Percentiles rank a stretch among this genome's conserved stretches.
Evolutionary conservation across 768 basidiomycete species (phyloP).

Genomic region (Baorangia bicolor): DNA sequence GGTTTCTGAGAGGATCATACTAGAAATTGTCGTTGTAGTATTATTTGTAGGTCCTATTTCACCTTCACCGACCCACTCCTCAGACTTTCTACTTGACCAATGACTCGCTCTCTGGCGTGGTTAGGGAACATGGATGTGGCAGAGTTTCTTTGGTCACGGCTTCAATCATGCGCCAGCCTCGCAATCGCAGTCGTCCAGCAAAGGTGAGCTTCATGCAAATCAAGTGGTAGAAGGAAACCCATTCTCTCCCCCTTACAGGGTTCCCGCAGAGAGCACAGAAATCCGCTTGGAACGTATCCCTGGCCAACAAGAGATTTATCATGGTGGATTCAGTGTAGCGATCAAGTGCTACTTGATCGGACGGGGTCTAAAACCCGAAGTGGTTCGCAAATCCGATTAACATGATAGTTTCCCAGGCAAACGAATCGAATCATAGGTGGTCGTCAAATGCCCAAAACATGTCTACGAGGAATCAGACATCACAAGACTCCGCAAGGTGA

Average conservation of each 20-base stretch:
- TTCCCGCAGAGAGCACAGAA: neutral
- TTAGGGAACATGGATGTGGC: neutral
- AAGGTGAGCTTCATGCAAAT: neutral
- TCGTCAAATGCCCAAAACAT: slow-evolving; percentile 9
- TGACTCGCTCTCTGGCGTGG: neutral
- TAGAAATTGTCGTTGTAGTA: too few species aligned
- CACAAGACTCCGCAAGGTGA: slow-evolving; percentile 8
- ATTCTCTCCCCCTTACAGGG: neutral
- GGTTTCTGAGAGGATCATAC: neutral
- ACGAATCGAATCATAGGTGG: slow-evolving; percentile 3
- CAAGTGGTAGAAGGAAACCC: neutral
- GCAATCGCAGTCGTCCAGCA: neutral
- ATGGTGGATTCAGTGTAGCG: slow-evolving; percentile 10
- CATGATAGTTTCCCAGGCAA: neutral
- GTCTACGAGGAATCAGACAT: neutral
- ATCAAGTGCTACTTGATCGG: slow-evolving; percentile 4
- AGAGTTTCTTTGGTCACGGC: neutral
- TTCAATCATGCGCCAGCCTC: neutral
- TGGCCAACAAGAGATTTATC: slow-evolving; percentile 2
- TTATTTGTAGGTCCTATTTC: neutral
- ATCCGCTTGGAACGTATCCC: slow-evolving; percentile 9
- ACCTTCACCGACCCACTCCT: neutral
- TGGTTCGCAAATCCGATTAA: slow-evolving; percentile 1
- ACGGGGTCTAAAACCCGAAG: slow-evolving; percentile 3
- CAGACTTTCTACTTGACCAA: neutral